A percentile compares a stretch with the other conserved stretches of the same genome.
phyloP scores from a whole-genome alignment of 1,139 yeast genomes.

The Yamadazyma friedrichii region DNA sequence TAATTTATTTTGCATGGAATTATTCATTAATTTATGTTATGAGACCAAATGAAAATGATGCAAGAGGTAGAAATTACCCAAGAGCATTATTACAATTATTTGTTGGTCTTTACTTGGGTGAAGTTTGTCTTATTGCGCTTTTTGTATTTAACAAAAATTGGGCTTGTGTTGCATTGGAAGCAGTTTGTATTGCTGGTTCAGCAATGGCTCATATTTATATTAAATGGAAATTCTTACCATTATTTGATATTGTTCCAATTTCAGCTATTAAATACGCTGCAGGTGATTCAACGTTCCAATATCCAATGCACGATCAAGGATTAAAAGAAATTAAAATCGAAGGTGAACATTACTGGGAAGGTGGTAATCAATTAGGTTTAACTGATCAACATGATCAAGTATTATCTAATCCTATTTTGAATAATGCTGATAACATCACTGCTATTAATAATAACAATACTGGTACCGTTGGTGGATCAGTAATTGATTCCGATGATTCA shows the following conservation, averaged over 20 bases:
- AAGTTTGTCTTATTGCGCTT: conserved; percentile 62
- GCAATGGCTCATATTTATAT: conserved; percentile 55
- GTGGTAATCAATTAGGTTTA: conserved; percentile 43
- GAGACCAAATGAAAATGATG: conserved; percentile 52
- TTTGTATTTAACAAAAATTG: conserved; percentile 70
- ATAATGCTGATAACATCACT: background rate
- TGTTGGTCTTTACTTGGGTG: conserved; percentile 65
- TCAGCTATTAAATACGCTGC: conserved; percentile 63
- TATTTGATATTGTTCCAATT: conserved; percentile 70
- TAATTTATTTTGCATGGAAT: conserved; percentile 61
- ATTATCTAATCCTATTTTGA: conserved; percentile 9
- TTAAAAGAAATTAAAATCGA: conserved; percentile 51
- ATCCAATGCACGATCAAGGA: conserved; percentile 65
- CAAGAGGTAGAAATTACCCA: conserved; percentile 67
- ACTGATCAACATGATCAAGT: conserved; percentile 19
- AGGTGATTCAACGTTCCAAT: conserved; percentile 48
- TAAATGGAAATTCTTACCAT: conserved; percentile 57
- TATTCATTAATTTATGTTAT: conserved; percentile 55
- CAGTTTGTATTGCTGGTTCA: conserved; percentile 49
- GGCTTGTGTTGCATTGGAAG: conserved; percentile 71
- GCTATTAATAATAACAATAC: conserved; percentile 6
- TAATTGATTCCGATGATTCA: conserved; percentile 20
- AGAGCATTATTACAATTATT: conserved; percentile 64
- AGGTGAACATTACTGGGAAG: conserved; percentile 52
- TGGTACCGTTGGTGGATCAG: conserved; percentile 8